phyloP scores from a whole-genome alignment of 176 grass and related monocot species.

The Guadua angustifolia region DNA sequence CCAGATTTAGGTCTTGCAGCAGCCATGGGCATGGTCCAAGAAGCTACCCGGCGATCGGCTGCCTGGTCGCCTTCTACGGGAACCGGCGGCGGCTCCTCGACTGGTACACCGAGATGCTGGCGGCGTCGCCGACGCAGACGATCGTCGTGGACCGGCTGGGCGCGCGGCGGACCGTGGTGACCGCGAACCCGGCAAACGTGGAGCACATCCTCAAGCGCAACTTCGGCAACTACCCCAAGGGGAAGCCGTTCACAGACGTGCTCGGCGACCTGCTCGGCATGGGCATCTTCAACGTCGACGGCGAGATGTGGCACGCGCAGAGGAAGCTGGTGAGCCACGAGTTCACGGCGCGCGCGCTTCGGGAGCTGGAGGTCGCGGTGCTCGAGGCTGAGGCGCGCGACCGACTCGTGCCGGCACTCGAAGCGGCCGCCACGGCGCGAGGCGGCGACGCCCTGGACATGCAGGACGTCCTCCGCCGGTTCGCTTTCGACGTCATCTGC shows the following conservation, averaged over 20 bases:
- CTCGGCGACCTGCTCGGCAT: conserved; percentile 86
- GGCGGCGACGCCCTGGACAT: conserved; percentile 55
- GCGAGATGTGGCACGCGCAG: conserved; percentile 76
- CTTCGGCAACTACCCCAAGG: conserved; percentile 91
- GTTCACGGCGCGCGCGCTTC: conserved; percentile 75
- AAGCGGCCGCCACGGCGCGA: conserved; percentile 30
- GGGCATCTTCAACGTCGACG: conserved; percentile 96
- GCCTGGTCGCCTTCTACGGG: conserved; percentile 68
- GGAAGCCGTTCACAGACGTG: conserved; percentile 79
- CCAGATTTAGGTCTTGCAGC: background rate
- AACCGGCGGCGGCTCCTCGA: conserved; percentile 68
- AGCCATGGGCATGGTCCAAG: conserved; percentile 46
- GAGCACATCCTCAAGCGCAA: conserved; percentile 78
- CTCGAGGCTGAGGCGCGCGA: conserved; percentile 60
- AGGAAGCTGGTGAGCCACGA: conserved; percentile 91
- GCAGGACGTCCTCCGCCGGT: conserved; percentile 78
- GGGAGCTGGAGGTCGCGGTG: conserved; percentile 59
- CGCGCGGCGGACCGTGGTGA: conserved; percentile 71
- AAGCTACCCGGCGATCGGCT: conserved; percentile 69
- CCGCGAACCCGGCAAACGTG: conserved; percentile 77
- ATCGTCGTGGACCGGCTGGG: conserved; percentile 71
- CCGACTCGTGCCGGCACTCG: conserved; percentile 62
- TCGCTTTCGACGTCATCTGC: conserved; percentile 84
- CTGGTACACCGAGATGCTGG: conserved; percentile 86
- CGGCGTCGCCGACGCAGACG: conserved; percentile 70